Percentiles rank a stretch among this genome's conserved stretches.
These are phyloP conservation scores for Cornus controversa DNA, from an alignment of 148 eudicot species.

Conservation along the genomic window DNA sequence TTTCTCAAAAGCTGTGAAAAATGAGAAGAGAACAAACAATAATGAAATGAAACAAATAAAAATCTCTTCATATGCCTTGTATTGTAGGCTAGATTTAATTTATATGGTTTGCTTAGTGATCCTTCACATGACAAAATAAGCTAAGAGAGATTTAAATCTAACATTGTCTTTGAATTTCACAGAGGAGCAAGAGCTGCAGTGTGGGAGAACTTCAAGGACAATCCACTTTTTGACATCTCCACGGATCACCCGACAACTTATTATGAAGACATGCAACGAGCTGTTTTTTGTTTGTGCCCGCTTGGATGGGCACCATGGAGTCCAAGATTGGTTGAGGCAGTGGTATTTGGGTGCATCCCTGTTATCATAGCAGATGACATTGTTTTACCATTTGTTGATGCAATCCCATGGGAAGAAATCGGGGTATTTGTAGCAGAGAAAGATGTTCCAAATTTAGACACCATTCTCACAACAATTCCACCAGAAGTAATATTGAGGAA, in stretches of 20 bases:
- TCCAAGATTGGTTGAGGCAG: conserved; percentile 96
- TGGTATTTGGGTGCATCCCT: conserved; percentile 94
- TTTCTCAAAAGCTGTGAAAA: no score
- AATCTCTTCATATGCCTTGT: background rate
- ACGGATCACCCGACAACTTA: conserved; percentile 97
- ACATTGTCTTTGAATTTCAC: conserved; percentile 16
- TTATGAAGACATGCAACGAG: conserved; percentile 98
- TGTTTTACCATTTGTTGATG: conserved; percentile 95
- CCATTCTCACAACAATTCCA: conserved; percentile 79
- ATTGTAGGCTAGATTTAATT: background rate
- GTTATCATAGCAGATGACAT: conserved; percentile 96
- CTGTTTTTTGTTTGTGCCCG: conserved; percentile 90
- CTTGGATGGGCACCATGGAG: conserved; percentile 99
- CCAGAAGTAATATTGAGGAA: conserved; percentile 85
- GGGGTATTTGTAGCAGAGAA: conserved; percentile 88
- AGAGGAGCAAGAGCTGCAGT: conserved; percentile 98
- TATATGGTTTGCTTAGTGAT: background rate
- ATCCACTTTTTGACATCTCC: conserved; percentile 97
- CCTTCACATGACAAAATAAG: no score
- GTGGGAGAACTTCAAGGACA: conserved; percentile 98
- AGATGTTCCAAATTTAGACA: conserved; percentile 88
- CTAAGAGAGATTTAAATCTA: background rate
- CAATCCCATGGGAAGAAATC: conserved; percentile 98
- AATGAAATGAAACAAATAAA: background rate
- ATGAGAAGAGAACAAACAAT: background rate